Base-by-base conservation (phyloP, 2,329 filamentous ascomycete genomes). In the Mycosphaerella sp. region DNA sequence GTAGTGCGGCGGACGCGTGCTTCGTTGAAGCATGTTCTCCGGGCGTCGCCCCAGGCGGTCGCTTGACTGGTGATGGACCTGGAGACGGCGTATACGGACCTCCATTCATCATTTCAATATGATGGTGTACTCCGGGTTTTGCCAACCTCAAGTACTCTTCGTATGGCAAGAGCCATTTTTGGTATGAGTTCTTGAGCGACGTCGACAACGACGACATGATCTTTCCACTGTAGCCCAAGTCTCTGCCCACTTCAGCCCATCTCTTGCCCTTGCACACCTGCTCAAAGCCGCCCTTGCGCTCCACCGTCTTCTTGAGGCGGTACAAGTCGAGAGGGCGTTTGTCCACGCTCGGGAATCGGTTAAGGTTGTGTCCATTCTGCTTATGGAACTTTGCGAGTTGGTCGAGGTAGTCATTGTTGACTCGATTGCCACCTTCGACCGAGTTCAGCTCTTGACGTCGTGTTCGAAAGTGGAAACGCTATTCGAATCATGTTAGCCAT, bases 141-240 rank as follows among this genome's bases (percentile, higher is more conserved):
- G 89, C 91, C 12, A 91, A 75, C 46, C 87, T 81, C 39, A 98
- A 74, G 66, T 95, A 98, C 57, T 97, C 89, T 70, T 98, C 93
- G 63, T 97, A 98, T 0, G 93, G 93, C 65, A 89, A 88, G 3
- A 98, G 82, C 88, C 93, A 98, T 71, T 91, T 85, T 68, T 95
- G 89, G 63, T 94, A 98, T 0, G 93, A 97, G 69, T 98, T 98
- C 69, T 97, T 98, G 37, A 98, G 79, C 4, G 93, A 97, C 0
- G 93, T 98, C 5, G 93, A 98, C 41, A 98, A 75, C 7, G 93
- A 97, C 2, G 91, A 97, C 93, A 98, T 98, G 57, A 98, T 98
- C 75, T 98, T 98, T 66, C 93, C 93, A 66, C 91, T 97, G 71
- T 98, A 98, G 49, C 93, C 93, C 42, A 98, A 74, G 67, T 97